Conservation (phyloP, 2,329 filamentous ascomycete species). For the Parastagonospora avenae region DNA sequence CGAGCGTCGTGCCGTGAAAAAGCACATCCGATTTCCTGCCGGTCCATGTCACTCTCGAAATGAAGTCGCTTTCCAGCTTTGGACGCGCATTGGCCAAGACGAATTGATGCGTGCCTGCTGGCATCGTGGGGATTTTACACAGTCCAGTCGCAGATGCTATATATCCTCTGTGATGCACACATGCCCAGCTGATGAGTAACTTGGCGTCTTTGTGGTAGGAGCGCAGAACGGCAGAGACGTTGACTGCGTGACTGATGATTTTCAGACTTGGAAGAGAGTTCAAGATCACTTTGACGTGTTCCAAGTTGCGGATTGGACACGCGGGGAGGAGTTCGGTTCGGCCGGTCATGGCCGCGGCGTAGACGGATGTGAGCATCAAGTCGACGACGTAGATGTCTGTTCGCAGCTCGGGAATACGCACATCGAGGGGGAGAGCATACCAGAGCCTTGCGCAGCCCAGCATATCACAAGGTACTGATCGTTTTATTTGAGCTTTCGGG, state of each 20-base stretch:
- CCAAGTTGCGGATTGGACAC: constrained; percentile 26
- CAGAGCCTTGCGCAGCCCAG: constrained; percentile 27
- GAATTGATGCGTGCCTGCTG: constrained; percentile 38
- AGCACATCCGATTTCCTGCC: constrained; percentile 27
- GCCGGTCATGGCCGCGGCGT: constrained; percentile 26
- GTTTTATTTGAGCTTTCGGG: constrained; percentile 18
- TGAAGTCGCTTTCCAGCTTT: constrained; percentile 27
- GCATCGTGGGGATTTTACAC: constrained; percentile 34
- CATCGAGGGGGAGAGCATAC: constrained; percentile 29
- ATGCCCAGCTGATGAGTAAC: constrained; percentile 36
- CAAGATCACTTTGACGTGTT: constrained; percentile 21
- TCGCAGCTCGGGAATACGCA: constrained; percentile 38
- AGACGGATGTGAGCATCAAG: constrained; percentile 32
- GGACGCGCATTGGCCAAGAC: constrained; percentile 37
- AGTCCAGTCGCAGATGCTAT: constrained; percentile 31
- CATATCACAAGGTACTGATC: constrained; percentile 28
- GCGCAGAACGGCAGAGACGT: constrained; percentile 20
- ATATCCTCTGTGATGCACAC: constrained; percentile 35
- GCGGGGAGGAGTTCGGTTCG: constrained; percentile 31
- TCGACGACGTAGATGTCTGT: constrained; percentile 38
- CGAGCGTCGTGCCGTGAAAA: constrained; percentile 42
- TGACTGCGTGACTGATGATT: constrained; percentile 18
- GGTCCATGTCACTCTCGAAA: constrained; percentile 9
- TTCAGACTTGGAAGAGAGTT: constrained; percentile 32
- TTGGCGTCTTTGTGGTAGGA: constrained; percentile 27